A percentile compares a stretch with the other conserved stretches of the same genome.
These are phyloP conservation scores for Trametes versicolor DNA, from an alignment of 1,284 basidiomycete genomes.

Conservation along the genomic window DNA sequence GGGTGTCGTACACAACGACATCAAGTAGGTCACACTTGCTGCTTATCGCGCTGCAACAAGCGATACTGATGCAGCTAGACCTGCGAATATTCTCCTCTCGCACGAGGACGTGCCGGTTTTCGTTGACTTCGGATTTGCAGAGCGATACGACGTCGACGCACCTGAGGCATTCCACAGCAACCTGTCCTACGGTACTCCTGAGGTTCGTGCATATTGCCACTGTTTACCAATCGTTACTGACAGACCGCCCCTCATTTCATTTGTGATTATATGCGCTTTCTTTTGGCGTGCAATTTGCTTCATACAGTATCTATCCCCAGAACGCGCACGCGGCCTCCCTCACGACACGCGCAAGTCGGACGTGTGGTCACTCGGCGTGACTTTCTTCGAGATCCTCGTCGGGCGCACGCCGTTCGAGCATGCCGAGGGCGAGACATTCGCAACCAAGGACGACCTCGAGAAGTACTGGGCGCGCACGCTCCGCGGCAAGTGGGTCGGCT, in stretches of 20 bases:
- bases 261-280: neutral
- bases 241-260: neutral
- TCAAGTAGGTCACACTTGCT: slow-evolving; percentile 71
- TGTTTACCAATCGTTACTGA: slow-evolving; percentile 8
- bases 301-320: slow-evolving; percentile 84
- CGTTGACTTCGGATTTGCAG: slow-evolving; percentile 94
- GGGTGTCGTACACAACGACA: slow-evolving; percentile 94
- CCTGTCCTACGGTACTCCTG: slow-evolving; percentile 90
- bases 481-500: slow-evolving; percentile 86
- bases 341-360: slow-evolving; percentile 95
- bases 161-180: slow-evolving; percentile 82
- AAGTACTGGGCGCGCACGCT: slow-evolving; percentile 86
- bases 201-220: slow-evolving; percentile 55
- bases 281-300: neutral
- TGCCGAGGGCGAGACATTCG: slow-evolving; percentile 81
- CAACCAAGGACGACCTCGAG: slow-evolving; percentile 84
- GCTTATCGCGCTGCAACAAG: neutral
- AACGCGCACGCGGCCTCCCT: slow-evolving; percentile 83
- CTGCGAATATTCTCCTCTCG: slow-evolving; percentile 89
- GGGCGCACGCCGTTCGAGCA: slow-evolving; percentile 93
- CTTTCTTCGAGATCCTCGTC: slow-evolving; percentile 91
- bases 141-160: slow-evolving; percentile 73
- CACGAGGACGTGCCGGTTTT: slow-evolving; percentile 80
- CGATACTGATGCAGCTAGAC: slow-evolving; percentile 53
- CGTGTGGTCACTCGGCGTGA: slow-evolving; percentile 92